These are phyloP conservation scores for Saturnispora zaruensis DNA, from an alignment of 805 yeast species.

Conservation along the genomic window DNA sequence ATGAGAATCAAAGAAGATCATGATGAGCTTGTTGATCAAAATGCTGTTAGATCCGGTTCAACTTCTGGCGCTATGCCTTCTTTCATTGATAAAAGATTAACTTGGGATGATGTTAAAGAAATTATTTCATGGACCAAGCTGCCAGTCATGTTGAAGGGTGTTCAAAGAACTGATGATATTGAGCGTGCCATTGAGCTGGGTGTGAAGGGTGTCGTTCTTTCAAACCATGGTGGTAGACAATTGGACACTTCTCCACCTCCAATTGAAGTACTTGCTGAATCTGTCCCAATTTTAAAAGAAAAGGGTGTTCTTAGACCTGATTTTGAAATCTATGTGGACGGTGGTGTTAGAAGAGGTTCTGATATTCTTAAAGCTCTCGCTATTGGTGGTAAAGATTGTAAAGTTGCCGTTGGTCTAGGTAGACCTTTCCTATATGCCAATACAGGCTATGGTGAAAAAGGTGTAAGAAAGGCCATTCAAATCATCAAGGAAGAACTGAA, in stretches of 20 bases:
- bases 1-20: conserved; percentile 33
- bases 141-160: conserved; percentile 71
- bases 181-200: conserved; percentile 63
- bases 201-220: conserved; percentile 63
- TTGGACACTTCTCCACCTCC: conserved; percentile 73
- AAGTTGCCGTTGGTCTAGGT: conserved; percentile 63
- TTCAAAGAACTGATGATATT: conserved; percentile 76
- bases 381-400: conserved; percentile 66
- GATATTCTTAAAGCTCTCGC: conserved; percentile 71
- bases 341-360: conserved; percentile 70
- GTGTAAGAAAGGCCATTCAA: conserved; percentile 57
- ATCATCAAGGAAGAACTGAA: conserved; percentile 52
- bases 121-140: conserved; percentile 46
- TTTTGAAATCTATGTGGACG: conserved; percentile 62
- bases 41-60: conserved; percentile 61
- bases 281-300: conserved; percentile 41
- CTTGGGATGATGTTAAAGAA: conserved; percentile 58
- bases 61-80: conserved; percentile 80
- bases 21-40: conserved; percentile 35
- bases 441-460: conserved; percentile 68
- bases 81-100: conserved; percentile 63
- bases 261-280: conserved; percentile 63
- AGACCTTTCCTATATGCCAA: conserved; percentile 47
- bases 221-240: conserved; percentile 89
- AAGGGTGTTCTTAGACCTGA: conserved; percentile 39